Conservation (phyloP, 176 grass and related monocot species). For the Triticum dicoccoides region DNA sequence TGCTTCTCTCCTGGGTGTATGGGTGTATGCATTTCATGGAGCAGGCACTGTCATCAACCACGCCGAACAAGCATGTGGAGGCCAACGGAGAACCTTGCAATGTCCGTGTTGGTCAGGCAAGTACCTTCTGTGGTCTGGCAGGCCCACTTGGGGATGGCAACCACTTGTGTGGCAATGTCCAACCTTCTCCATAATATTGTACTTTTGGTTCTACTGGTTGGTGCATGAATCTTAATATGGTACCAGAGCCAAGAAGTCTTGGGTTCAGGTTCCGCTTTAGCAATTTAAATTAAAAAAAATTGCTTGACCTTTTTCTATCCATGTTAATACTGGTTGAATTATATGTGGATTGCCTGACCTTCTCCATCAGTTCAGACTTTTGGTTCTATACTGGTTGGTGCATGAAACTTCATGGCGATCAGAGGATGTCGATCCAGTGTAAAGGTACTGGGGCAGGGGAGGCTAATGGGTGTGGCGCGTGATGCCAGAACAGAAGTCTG, state of each 20-base stretch:
- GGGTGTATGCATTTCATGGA: not conserved
- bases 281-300: no score
- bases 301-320: no score
- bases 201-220: no score
- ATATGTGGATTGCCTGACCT: no score
- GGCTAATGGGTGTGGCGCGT: not conserved
- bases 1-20: not conserved
- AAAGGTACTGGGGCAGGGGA: not conserved
- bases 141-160: not conserved
- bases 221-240: no score
- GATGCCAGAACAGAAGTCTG: not conserved
- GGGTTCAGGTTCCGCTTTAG: no score
- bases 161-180: no score
- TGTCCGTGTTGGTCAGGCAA: not conserved
- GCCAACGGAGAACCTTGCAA: not conserved
- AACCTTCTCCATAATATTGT: no score
- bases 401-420: not conserved
- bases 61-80: not conserved
- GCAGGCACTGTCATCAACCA: not conserved
- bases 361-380: not conserved
- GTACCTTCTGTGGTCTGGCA: not conserved
- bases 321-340: no score
- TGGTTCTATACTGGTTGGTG: not conserved
- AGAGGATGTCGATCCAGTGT: not conserved
- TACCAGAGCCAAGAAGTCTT: no score